Percentiles rank a stretch among this genome's conserved stretches.
phyloP scores from a whole-genome alignment of 768 basidiomycete species.

The Suillus alpinus region DNA sequence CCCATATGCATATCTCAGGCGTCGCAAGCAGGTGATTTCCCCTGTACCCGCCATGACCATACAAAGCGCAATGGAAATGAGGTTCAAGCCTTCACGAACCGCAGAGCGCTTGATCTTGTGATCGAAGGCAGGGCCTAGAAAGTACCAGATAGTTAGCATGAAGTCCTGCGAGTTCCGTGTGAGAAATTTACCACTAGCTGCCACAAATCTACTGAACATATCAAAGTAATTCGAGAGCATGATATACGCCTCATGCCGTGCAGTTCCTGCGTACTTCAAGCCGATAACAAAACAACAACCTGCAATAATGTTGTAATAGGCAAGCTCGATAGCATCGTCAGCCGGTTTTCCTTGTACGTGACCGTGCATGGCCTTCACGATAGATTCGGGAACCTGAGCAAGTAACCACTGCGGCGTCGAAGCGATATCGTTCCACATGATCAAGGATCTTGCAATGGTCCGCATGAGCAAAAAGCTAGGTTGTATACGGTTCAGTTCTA shows the following conservation, averaged over 20 bases:
- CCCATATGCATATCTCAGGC: constrained; percentile 87
- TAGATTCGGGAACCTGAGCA: constrained; percentile 65
- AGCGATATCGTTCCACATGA: constrained; percentile 81
- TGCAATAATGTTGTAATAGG: constrained; percentile 88
- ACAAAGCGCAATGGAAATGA: constrained; percentile 81
- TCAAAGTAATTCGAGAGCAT: constrained; percentile 83
- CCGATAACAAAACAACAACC: constrained; percentile 91
- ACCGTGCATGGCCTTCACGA: constrained; percentile 58
- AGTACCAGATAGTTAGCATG: constrained; percentile 3
- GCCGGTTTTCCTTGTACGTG: constrained; percentile 45
- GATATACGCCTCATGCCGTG: constrained; percentile 82
- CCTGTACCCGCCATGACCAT: constrained; percentile 99
- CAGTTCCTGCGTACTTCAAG: constrained; percentile 92
- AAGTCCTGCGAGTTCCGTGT: background rate
- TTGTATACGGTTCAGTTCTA: constrained; percentile 81
- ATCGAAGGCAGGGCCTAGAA: constrained; percentile 73
- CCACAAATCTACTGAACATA: constrained; percentile 67
- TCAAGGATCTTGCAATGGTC: constrained; percentile 70
- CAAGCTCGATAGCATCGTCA: constrained; percentile 78
- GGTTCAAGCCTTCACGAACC: constrained; percentile 81
- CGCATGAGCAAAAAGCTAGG: constrained; percentile 85
- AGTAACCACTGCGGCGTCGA: constrained; percentile 74
- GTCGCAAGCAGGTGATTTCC: constrained; percentile 83
- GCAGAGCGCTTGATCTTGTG: constrained; percentile 86
- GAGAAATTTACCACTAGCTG: constrained; percentile 55